These are phyloP conservation scores for Dinochytrium kinnereticum DNA, from an alignment of 371 early-diverging fungal genomes.

Conservation along the genomic window DNA sequence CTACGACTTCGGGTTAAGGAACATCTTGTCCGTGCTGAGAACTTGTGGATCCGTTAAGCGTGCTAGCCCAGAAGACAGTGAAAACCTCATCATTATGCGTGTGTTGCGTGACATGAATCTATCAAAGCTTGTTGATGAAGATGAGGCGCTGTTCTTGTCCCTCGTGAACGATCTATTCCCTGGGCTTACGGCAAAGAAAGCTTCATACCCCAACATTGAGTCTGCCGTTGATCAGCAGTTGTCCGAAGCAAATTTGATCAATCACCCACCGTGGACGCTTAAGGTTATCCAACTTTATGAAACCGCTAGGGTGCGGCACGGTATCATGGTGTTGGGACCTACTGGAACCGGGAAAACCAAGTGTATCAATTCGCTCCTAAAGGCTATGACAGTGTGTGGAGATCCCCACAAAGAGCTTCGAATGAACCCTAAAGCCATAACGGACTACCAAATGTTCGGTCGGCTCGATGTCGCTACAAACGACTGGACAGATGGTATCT, in stretches of 20 bases:
- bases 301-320: slow-evolving; percentile 65
- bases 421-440: slow-evolving; percentile 71
- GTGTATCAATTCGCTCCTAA: slow-evolving; percentile 61
- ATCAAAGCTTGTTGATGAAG: slow-evolving; percentile 68
- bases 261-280: slow-evolving; percentile 65
- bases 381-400: slow-evolving; percentile 63
- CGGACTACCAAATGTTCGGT: slow-evolving; percentile 72
- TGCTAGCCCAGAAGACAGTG: slow-evolving; percentile 63
- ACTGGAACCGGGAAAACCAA: slow-evolving; percentile 68
- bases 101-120: slow-evolving; percentile 70
- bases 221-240: slow-evolving; percentile 64
- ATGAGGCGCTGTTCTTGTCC: slow-evolving; percentile 62
- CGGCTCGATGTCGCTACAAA: slow-evolving; percentile 67
- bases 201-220: slow-evolving; percentile 61
- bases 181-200: slow-evolving; percentile 62
- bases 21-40: slow-evolving; percentile 66
- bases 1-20: slow-evolving; percentile 74
- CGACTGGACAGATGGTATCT: slow-evolving; percentile 74
- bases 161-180: slow-evolving; percentile 70
- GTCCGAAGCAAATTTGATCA: slow-evolving; percentile 57
- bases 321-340: slow-evolving; percentile 68
- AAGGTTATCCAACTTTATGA: slow-evolving; percentile 70
- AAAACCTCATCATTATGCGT: slow-evolving; percentile 66
- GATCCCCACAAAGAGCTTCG: slow-evolving; percentile 70
- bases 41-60: slow-evolving; percentile 69